These are phyloP conservation scores for Diospyros kaki DNA, from an alignment of 148 eudicot genomes.

Conservation along the genomic window DNA sequence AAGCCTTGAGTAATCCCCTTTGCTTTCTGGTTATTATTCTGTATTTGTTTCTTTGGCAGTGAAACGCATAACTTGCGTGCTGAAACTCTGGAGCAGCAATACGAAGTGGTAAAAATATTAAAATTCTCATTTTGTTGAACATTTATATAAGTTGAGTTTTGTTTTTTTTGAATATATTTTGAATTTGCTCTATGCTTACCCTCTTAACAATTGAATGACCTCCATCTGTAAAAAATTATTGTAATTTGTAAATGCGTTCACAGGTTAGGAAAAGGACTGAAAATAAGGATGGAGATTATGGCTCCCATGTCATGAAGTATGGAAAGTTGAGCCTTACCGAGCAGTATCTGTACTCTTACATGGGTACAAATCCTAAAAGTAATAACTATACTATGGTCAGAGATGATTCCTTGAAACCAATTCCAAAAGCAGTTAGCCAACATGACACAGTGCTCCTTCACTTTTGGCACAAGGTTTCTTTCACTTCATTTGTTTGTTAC, in stretches of 20 bases:
- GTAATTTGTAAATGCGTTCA: neutral
- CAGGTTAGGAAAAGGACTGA: conserved; percentile 10
- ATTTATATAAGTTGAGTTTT: too few relatives aligned
- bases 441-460: conserved; percentile 6
- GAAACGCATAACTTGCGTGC: conserved; percentile 4
- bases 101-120: conserved; percentile 6
- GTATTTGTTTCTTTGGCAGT: conserved; percentile 1
- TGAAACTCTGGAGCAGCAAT: conserved; percentile 16
- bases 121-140: too few relatives aligned
- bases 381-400: conserved; percentile 4
- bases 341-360: neutral
- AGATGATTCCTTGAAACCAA: neutral
- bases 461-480: conserved; percentile 14
- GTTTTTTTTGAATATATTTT: too few relatives aligned
- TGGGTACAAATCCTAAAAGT: conserved; percentile 9
- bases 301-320: conserved; percentile 12
- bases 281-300: neutral
- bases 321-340: conserved; percentile 4
- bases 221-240: neutral
- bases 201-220: too few relatives aligned
- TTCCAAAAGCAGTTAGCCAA: neutral
- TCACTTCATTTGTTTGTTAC: neutral
- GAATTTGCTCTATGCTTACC: too few relatives aligned
- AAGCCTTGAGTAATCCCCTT: too few relatives aligned
- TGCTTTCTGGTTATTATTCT: too few relatives aligned